phyloP scores from a whole-genome alignment of 164 flowering plant species.

The Cinnamomum micranthum region DNA sequence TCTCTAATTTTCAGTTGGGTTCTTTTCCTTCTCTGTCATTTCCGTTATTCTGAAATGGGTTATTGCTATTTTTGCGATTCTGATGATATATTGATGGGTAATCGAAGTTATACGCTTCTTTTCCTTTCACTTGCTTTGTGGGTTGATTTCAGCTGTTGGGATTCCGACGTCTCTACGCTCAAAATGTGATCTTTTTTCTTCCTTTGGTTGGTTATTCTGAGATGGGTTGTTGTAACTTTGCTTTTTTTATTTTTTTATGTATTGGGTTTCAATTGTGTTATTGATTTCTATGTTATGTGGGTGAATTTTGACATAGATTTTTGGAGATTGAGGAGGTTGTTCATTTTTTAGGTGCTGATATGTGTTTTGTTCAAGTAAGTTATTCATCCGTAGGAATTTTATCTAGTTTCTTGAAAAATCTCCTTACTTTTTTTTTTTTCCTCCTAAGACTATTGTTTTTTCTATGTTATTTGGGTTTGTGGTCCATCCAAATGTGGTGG shows the following conservation, averaged over 20 bases:
- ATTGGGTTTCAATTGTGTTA: neutral
- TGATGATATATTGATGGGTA: too few relatives aligned
- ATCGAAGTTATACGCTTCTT: neutral
- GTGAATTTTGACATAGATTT: constrained; percentile 1
- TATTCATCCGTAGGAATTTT: too few relatives aligned
- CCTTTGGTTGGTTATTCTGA: neutral
- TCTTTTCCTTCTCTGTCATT: neutral
- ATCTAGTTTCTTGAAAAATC: too few relatives aligned
- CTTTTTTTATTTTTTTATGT: neutral
- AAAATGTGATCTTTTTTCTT: neutral
- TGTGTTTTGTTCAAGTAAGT: neutral
- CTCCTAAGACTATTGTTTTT: too few relatives aligned
- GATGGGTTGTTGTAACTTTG: neutral
- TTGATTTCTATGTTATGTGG: neutral
- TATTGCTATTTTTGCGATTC: neutral
- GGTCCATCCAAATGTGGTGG: too few relatives aligned
- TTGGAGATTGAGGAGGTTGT: neutral
- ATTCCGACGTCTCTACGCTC: neutral
- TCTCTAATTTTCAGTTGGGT: neutral
- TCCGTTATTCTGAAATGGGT: neutral
- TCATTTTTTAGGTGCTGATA: neutral
- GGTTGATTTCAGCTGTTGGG: too few relatives aligned
- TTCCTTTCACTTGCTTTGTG: neutral
- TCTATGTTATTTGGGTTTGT: too few relatives aligned
- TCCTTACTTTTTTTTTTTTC: neutral